Evolutionary conservation across 129 eudicot genomes (phyloP).

Genomic region (Flaveria ramosissima): DNA sequence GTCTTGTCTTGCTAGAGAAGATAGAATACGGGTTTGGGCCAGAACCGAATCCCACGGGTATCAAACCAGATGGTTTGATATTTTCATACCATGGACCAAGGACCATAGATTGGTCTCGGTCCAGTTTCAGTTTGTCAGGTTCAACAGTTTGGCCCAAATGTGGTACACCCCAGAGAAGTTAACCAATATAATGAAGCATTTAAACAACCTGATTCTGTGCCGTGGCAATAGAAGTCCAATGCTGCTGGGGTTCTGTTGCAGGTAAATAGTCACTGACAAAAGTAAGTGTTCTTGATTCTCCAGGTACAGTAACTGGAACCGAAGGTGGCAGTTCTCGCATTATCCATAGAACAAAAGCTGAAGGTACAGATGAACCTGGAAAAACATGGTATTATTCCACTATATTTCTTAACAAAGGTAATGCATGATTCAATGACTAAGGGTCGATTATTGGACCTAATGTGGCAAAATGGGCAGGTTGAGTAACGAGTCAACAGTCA

Average conservation of each 20-base stretch:
- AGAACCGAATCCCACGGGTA: not conserved
- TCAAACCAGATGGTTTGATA: not conserved
- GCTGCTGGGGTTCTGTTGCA: conserved; percentile 46
- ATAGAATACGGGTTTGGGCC: not conserved
- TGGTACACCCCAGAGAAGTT: not conserved
- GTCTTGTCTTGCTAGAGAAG: too few species aligned
- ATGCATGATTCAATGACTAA: not conserved
- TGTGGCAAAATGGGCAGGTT: not conserved
- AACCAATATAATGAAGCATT: conserved; percentile 11
- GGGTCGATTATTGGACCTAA: not conserved
- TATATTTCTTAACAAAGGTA: not conserved
- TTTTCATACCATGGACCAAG: not conserved
- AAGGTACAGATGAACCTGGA: conserved; percentile 79
- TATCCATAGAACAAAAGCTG: conserved; percentile 70
- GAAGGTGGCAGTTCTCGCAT: conserved; percentile 85
- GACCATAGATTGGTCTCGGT: not conserved
- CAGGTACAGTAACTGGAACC: conserved; percentile 33
- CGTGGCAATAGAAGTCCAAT: conserved; percentile 71
- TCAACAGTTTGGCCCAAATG: not conserved
- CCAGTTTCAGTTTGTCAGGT: not conserved
- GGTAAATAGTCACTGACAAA: conserved; percentile 58
- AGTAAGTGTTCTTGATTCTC: conserved; percentile 69
- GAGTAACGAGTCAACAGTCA: not conserved
- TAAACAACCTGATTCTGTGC: conserved; percentile 85
- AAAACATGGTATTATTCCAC: not conserved